These are phyloP conservation scores for Fimicolochytrium jonesii DNA, from an alignment of 192 early-diverging fungal genomes.

Conservation along the genomic window DNA sequence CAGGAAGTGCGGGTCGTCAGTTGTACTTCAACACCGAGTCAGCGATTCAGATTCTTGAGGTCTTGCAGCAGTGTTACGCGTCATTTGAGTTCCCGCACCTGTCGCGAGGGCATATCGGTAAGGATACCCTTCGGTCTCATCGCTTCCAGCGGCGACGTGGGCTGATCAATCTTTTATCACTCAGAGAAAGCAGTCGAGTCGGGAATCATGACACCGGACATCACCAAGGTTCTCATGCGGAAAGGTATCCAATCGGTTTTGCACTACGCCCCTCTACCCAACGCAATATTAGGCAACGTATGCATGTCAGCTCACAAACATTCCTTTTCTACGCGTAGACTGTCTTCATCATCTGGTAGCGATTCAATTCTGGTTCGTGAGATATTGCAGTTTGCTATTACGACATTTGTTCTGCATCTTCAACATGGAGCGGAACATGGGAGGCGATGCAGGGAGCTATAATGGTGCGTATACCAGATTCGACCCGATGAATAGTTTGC, in stretches of 20 bases:
- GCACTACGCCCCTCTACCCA: not conserved
- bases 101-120: no score
- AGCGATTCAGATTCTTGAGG: constrained; percentile 1
- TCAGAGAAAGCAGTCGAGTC: no score
- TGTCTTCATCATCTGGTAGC: constrained; percentile 10
- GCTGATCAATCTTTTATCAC: no score
- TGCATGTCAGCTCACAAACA: no score
- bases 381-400: not conserved
- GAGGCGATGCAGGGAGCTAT: not conserved
- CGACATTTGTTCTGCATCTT: constrained; percentile 10
- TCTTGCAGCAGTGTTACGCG: not conserved
- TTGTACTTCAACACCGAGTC: constrained; percentile 11
- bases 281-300: no score
- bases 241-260: not conserved
- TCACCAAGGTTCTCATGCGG: constrained; percentile 16
- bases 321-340: constrained; percentile 42
- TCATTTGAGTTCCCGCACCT: constrained; percentile 12
- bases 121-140: no score
- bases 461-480: not conserved
- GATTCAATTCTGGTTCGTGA: not conserved
- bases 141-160: no score
- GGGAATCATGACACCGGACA: no score
- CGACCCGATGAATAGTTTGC: not conserved
- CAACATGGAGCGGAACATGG: constrained; percentile 5
- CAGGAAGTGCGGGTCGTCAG: no score